Evolutionary conservation across 2,329 filamentous ascomycete genomes (phyloP).

Genomic region (Phymatotrichopsis omnivora): DNA sequence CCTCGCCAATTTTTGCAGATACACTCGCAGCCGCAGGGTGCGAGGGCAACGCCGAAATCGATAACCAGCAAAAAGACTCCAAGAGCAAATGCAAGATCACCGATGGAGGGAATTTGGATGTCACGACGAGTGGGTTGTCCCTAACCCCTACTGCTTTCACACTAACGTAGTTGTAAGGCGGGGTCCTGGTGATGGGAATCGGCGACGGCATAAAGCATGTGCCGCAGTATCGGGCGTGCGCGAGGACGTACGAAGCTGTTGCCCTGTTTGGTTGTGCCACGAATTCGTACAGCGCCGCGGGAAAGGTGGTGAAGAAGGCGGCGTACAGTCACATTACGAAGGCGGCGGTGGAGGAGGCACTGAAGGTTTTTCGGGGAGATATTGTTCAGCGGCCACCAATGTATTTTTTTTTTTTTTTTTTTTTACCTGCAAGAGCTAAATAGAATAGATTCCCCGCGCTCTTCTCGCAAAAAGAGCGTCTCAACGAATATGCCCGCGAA

Average conservation of each 20-base stretch:
- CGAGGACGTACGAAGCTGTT: constrained; percentile 84
- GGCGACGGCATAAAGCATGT: constrained; percentile 81
- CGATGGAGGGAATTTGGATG: constrained; percentile 91
- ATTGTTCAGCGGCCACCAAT: constrained; percentile 85
- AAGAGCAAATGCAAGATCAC: constrained; percentile 66
- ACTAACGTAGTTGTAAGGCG: constrained; percentile 40
- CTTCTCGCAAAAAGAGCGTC: constrained; percentile 83
- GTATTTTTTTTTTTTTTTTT: constrained; percentile 8
- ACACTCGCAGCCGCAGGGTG: constrained; percentile 57
- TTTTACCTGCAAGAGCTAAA: too few species aligned
- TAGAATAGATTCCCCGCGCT: constrained; percentile 73
- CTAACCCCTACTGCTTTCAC: not conserved
- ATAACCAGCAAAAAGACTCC: constrained; percentile 44
- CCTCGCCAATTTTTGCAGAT: constrained; percentile 67
- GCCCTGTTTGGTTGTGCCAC: constrained; percentile 86
- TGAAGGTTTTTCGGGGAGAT: constrained; percentile 66
- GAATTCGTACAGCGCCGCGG: constrained; percentile 80
- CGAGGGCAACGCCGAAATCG: constrained; percentile 47
- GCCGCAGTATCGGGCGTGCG: constrained; percentile 69
- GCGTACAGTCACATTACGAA: constrained; percentile 72
- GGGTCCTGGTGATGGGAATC: constrained; percentile 79
- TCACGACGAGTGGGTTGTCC: constrained; percentile 54
- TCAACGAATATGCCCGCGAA: constrained; percentile 92
- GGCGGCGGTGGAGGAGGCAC: constrained; percentile 63
- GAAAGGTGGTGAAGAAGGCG: constrained; percentile 67